Evolutionary conservation across 164 flowering plant species (phyloP), one percentile per base, ranked within the genome.

Genomic region (Aristolochia californica): DNA sequence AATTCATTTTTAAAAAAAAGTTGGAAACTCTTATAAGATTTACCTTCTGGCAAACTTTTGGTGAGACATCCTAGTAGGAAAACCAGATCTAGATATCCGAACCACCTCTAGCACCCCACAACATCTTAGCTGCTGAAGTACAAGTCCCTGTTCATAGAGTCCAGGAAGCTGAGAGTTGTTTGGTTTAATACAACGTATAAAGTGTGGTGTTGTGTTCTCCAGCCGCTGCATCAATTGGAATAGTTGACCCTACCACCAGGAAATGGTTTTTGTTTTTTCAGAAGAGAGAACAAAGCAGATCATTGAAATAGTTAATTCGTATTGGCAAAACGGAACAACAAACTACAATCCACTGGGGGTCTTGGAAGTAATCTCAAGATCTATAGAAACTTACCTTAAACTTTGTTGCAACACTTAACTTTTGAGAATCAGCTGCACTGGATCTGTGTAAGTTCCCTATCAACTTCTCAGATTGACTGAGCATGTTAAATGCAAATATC

Each of bases 81-180:
- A 94, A 38, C 99, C 99, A 66, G 93, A 84, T 62, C 97, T 82
- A 25, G 97, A 90, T 67, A 94, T 94, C 24, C 99, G 78, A 45
- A 94, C 99, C 17, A 90, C 97, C 77, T 94, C 99, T 45, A 94
- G 77, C 58, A 94, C 97, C 62, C 99, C 97, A 79, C 97, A 90
- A 69, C 99, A 94, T 65, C 88, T 74, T 23, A 94, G 78, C 69
- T 94, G 99, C 72, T 90, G 96, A 70, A 90, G 60, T 40, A 94
- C 93, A 54, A 94, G 85, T 51, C 77, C 85, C 76, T 90, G 96
- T 62, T 90, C 85, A 65, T 90, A 94, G 28, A 60, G 63, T 64
- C 85, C 81, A 63, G 99, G 95, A 74, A 85, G 79, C 61, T 90
- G 97, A 48, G 62, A 60, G 62, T 69, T 82, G 72, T 94, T 94